These are phyloP conservation scores for Pugionium cornutum DNA, from an alignment of 345 rosid species.

Conservation along the genomic window DNA sequence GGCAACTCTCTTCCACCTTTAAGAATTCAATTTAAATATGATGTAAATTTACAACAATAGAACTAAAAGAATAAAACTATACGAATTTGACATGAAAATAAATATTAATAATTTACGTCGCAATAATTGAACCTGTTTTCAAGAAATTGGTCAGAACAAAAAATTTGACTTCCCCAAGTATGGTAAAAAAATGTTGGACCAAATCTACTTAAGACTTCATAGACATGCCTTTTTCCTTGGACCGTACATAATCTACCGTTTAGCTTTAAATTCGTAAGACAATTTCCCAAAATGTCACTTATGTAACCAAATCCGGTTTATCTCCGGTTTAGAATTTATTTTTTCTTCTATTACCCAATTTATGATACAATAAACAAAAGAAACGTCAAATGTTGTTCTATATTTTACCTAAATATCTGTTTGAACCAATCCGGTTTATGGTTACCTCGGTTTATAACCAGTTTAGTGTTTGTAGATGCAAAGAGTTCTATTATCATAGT, in stretches of 20 bases:
- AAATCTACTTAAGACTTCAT: constrained; percentile 34
- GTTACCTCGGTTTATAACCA: too few species aligned
- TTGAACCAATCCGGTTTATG: too few species aligned
- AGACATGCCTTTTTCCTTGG: constrained; percentile 28
- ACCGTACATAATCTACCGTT: constrained; percentile 11
- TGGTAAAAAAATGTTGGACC: constrained; percentile 36
- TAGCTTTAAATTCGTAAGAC: constrained; percentile 16
- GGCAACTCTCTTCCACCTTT: constrained; percentile 92
- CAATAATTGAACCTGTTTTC: constrained; percentile 36
- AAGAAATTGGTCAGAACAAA: constrained; percentile 11
- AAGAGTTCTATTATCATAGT: constrained; percentile 48
- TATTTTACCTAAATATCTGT: too few species aligned
- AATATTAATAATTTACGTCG: background rate
- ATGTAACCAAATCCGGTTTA: constrained; percentile 9
- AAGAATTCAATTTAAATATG: constrained; percentile 23
- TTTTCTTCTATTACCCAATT: too few species aligned
- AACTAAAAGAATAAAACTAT: constrained; percentile 17
- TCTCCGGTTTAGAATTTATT: background rate
- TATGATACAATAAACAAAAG: too few species aligned
- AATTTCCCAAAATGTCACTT: constrained; percentile 1
- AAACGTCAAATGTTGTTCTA: too few species aligned
- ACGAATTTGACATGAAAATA: background rate
- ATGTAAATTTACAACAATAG: constrained; percentile 9
- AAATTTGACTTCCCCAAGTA: constrained; percentile 15
- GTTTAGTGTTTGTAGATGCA: background rate